These are phyloP conservation scores for Pythium monospermum DNA, from an alignment of 352 stramenopile genomes.

Conservation along the genomic window DNA sequence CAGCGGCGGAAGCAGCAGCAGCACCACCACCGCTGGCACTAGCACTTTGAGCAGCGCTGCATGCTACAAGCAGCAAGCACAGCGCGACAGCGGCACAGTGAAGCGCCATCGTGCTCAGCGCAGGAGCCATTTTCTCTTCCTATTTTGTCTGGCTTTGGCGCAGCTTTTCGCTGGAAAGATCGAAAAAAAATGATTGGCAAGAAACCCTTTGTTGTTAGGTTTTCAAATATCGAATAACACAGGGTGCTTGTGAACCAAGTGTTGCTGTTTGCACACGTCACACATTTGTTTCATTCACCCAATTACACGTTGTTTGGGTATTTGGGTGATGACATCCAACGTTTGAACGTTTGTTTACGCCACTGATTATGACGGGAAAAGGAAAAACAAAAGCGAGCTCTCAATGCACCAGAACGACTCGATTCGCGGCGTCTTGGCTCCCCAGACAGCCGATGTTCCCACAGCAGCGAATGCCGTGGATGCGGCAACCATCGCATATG, in stretches of 20 bases:
- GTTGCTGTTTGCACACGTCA: too few relatives aligned
- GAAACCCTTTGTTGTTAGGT: too few relatives aligned
- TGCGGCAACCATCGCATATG: background rate
- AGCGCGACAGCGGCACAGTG: background rate
- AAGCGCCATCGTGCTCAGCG: background rate
- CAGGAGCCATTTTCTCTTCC: background rate
- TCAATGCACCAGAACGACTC: background rate
- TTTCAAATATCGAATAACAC: too few relatives aligned
- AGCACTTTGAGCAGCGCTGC: background rate
- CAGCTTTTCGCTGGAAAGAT: conserved; percentile 4
- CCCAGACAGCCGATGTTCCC: too few relatives aligned
- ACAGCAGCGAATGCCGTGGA: background rate
- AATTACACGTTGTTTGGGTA: conserved; percentile 4
- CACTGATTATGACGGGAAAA: conserved; percentile 19
- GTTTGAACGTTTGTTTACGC: conserved; percentile 17
- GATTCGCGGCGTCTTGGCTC: too few relatives aligned
- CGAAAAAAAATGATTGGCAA: background rate
- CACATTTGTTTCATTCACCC: conserved; percentile 5
- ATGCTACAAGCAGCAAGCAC: background rate
- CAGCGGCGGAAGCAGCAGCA: too few relatives aligned
- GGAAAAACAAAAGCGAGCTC: background rate
- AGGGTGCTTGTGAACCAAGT: too few relatives aligned
- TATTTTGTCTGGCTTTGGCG: background rate
- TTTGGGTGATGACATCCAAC: background rate
- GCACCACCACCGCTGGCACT: too few relatives aligned